Percentiles rank a stretch among this genome's conserved stretches.
Conservation (phyloP, 169 alveolate genomes). For the Eimeria tenella region DNA sequence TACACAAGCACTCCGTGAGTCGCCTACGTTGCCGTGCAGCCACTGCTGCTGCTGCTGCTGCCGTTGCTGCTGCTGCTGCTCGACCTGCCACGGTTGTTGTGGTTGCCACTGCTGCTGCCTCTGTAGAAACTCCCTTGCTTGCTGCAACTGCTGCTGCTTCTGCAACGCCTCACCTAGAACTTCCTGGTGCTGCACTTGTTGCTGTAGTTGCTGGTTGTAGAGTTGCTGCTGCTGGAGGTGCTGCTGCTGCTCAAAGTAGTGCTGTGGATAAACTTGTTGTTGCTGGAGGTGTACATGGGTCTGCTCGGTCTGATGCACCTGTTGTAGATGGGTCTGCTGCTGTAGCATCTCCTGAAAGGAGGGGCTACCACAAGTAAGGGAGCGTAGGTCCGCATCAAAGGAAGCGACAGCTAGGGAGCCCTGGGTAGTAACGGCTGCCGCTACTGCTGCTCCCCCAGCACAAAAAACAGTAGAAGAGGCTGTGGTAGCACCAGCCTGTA, state of each 20-base stretch:
- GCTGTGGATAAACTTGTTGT: not conserved
- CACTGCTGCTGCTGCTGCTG: slow-evolving; percentile 13
- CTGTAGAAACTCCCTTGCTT: not conserved
- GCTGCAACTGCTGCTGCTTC: slow-evolving; percentile 18
- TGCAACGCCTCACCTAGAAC: not conserved
- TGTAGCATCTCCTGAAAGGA: slow-evolving; percentile 20
- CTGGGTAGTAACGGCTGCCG: not conserved
- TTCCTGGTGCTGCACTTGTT: slow-evolving; percentile 7
- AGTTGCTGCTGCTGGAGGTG: not conserved
- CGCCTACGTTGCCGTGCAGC: slow-evolving; percentile 1
- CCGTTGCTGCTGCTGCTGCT: slow-evolving; percentile 19
- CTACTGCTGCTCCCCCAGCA: not conserved
- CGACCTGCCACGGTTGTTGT: not conserved
- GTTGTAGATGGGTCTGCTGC: slow-evolving; percentile 25
- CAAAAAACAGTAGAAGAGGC: not conserved
- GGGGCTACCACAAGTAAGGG: not conserved
- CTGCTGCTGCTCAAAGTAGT: not conserved
- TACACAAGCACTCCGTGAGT: not conserved
- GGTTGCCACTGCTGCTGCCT: not conserved
- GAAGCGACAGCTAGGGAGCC: slow-evolving; percentile 53
- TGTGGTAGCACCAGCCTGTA: not conserved
- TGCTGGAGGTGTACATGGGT: not conserved
- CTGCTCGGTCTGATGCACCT: not conserved
- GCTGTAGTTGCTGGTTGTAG: not conserved
- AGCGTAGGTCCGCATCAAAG: slow-evolving; percentile 27